Conservation (phyloP, 176 grass and related monocot genomes). For the Oryza rufipogon region DNA sequence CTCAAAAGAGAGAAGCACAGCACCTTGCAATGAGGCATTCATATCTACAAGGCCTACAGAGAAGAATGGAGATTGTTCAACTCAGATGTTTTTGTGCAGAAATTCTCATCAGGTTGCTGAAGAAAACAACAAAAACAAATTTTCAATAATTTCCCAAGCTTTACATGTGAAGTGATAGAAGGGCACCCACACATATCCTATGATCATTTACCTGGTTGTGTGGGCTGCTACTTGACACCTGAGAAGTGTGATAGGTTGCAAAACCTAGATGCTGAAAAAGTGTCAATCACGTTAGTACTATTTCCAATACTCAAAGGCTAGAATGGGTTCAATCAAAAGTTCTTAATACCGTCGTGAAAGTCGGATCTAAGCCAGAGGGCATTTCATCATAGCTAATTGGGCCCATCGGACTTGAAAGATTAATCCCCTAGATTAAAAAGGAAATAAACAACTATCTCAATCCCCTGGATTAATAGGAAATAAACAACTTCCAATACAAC, state of each 20-base stretch:
- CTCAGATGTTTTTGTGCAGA: neutral
- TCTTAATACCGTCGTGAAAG: slow-evolving; percentile 50
- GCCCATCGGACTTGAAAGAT: slow-evolving; percentile 49
- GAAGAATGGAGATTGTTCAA: slow-evolving; percentile 16
- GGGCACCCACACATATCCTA: neutral
- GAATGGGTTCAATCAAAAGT: slow-evolving; percentile 3
- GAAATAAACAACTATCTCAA: slow-evolving; percentile 22
- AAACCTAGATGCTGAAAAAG: slow-evolving; percentile 39
- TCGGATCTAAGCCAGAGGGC: slow-evolving; percentile 38
- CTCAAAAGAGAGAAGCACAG: slow-evolving; percentile 1
- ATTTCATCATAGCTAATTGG: slow-evolving; percentile 60
- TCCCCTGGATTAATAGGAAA: slow-evolving; percentile 35
- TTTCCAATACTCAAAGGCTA: neutral
- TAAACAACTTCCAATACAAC: slow-evolving; percentile 1
- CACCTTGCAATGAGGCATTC: neutral
- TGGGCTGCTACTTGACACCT: slow-evolving; percentile 8
- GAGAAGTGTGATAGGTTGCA: slow-evolving; percentile 30
- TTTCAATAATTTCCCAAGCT: neutral
- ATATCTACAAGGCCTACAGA: slow-evolving; percentile 32
- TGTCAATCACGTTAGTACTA: neutral
- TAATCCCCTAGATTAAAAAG: slow-evolving; percentile 43
- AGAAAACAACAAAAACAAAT: neutral
- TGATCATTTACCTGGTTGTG: slow-evolving; percentile 21
- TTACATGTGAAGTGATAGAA: neutral
- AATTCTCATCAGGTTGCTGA: slow-evolving; percentile 2